Evolutionary conservation across 2,329 filamentous ascomycete species (phyloP).

Genomic region (Verticillium tricorpus): DNA sequence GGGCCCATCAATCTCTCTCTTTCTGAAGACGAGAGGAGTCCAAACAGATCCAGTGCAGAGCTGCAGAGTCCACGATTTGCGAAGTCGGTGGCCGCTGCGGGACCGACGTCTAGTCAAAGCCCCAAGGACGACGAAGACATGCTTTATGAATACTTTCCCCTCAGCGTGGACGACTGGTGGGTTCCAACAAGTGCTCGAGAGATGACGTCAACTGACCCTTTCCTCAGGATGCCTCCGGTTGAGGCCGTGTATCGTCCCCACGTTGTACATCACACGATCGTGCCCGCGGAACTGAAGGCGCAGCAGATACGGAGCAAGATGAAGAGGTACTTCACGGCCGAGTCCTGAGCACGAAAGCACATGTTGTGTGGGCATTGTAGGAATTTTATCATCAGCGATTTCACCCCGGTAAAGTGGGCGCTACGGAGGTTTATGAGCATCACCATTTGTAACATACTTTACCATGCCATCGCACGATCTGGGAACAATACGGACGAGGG

Average conservation of each 20-base stretch:
- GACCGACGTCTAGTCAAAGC: conserved; percentile 46
- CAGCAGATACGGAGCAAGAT: conserved; percentile 61
- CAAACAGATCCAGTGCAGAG: conserved; percentile 45
- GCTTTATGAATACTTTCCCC: conserved; percentile 90
- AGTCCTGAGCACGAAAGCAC: conserved; percentile 28
- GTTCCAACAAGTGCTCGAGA: conserved; percentile 10
- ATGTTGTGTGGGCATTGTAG: not conserved
- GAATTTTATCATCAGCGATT: not conserved
- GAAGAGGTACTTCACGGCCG: conserved; percentile 69
- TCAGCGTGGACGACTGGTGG: conserved; percentile 83
- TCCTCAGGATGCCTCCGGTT: conserved; percentile 70
- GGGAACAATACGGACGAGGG: not conserved
- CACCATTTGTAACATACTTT: not conserved
- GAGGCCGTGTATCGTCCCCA: conserved; percentile 89
- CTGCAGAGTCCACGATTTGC: conserved; percentile 45
- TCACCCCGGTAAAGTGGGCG: not conserved
- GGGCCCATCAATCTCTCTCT: conserved; percentile 49
- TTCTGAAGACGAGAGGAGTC: conserved; percentile 57
- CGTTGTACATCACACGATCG: conserved; percentile 82
- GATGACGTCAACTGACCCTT: conserved; percentile 12
- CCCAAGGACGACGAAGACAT: conserved; percentile 74
- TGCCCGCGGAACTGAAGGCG: conserved; percentile 66
- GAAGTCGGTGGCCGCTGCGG: conserved; percentile 29
- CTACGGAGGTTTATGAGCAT: not conserved
- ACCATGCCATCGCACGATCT: not conserved